Conservation (phyloP, 345 rosid species). For the Excoecaria cochinchinensis region DNA sequence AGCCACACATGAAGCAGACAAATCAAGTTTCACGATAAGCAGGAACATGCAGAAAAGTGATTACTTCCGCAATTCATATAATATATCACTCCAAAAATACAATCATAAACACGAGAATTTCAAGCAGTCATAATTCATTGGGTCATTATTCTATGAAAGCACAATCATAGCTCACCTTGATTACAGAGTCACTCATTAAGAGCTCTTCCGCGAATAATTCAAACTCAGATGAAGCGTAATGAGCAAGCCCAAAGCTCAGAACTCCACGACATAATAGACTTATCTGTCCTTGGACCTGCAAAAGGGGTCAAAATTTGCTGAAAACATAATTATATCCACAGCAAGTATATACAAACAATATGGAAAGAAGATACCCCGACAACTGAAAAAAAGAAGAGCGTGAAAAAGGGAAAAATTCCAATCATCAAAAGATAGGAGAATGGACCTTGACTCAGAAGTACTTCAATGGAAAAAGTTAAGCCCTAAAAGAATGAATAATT, state of each 20-base stretch:
- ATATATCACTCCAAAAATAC: background rate
- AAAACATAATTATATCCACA: conserved; percentile 1
- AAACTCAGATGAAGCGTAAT: conserved; percentile 89
- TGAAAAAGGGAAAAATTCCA: background rate
- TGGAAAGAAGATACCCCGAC: background rate
- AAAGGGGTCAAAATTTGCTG: conserved; percentile 21
- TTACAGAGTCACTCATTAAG: conserved; percentile 90
- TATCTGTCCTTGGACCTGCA: conserved; percentile 95
- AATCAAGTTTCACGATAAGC: background rate
- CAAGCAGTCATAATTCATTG: conserved; percentile 5
- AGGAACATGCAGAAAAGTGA: background rate
- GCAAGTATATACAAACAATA: background rate
- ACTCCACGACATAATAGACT: conserved; percentile 70
- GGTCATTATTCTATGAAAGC: conserved; percentile 6
- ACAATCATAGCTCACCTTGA: conserved; percentile 52
- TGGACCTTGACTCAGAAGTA: background rate
- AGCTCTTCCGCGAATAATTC: conserved; percentile 95
- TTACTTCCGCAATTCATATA: background rate
- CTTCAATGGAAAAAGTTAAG: conserved; percentile 4
- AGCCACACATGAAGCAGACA: background rate
- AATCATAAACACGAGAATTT: background rate
- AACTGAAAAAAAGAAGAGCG: background rate
- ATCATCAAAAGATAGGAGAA: background rate
- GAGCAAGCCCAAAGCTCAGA: conserved; percentile 89
- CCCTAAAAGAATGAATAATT: background rate